Evolutionary conservation across 768 basidiomycete genomes (phyloP).

Genomic region (Lentinula boryana): DNA sequence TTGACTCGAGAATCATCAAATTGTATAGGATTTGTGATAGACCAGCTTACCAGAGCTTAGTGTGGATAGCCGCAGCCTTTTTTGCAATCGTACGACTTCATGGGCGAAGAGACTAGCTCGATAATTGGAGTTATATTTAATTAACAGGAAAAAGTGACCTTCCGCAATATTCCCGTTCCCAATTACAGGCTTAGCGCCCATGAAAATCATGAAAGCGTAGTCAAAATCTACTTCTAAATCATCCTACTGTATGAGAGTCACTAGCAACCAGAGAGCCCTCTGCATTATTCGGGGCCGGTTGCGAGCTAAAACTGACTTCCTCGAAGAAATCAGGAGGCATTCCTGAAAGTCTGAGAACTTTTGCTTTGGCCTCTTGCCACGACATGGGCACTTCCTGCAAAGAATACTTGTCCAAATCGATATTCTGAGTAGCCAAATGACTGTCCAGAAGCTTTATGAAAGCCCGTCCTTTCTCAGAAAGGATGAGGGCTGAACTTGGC

Average conservation of each 20-base stretch:
- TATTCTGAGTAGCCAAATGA: neutral
- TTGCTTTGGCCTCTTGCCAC: constrained; percentile 3
- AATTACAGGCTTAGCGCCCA: neutral
- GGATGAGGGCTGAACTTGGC: constrained; percentile 1
- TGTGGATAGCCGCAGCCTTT: too few relatives aligned
- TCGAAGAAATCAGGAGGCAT: constrained; percentile 2
- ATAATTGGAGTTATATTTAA: too few relatives aligned
- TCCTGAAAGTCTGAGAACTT: constrained; percentile 1
- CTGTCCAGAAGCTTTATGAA: neutral
- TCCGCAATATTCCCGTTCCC: too few relatives aligned
- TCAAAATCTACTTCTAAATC: neutral
- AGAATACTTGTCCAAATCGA: constrained; percentile 2
- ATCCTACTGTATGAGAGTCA: neutral
- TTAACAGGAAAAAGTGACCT: neutral
- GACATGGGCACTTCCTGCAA: constrained; percentile 6
- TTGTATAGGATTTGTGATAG: too few relatives aligned
- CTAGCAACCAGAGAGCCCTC: neutral
- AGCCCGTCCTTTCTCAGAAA: neutral
- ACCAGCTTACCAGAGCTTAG: too few relatives aligned
- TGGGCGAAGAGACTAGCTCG: too few relatives aligned
- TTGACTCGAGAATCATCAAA: neutral
- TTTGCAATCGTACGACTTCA: too few relatives aligned
- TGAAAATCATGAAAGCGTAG: neutral
- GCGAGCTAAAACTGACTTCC: neutral
- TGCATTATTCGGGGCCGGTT: neutral